Evolutionary conservation across 148 eudicot genomes (phyloP).

Genomic region (Euryodendron excelsum): DNA sequence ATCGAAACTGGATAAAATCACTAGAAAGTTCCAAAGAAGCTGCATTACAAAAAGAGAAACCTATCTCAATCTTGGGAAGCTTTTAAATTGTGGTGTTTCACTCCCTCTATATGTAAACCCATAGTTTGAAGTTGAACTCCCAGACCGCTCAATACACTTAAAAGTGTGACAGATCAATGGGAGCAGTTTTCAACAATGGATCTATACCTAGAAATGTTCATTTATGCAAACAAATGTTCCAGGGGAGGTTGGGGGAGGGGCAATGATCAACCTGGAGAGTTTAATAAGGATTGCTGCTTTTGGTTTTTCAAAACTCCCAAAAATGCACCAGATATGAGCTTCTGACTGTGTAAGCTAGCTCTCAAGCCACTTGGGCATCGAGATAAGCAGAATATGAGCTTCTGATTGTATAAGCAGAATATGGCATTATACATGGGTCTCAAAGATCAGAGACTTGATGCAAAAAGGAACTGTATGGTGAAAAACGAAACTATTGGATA

Average conservation of each 20-base stretch:
- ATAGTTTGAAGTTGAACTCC: not conserved
- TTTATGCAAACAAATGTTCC: not conserved
- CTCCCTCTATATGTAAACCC: not conserved
- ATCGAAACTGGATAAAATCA: no score
- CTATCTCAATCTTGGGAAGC: slow-evolving; percentile 8
- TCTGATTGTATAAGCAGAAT: not conserved
- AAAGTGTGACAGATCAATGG: not conserved
- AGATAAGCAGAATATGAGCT: no score
- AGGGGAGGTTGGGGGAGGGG: no score
- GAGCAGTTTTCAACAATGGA: not conserved
- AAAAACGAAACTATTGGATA: not conserved
- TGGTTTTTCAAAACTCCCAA: not conserved
- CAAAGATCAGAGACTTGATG: not conserved
- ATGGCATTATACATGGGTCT: not conserved
- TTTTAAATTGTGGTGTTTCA: not conserved
- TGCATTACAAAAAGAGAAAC: not conserved
- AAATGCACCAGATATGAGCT: not conserved
- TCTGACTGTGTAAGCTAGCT: not conserved
- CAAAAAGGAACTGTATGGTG: not conserved
- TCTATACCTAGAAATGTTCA: not conserved
- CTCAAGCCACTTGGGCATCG: not conserved
- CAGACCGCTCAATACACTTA: not conserved
- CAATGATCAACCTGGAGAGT: no score
- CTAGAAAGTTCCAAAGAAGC: not conserved
- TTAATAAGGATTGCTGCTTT: not conserved